Evolutionary conservation across 495 filamentous ascomycete genomes (phyloP).

Genomic region (Lindgomyces ingoldianus): DNA sequence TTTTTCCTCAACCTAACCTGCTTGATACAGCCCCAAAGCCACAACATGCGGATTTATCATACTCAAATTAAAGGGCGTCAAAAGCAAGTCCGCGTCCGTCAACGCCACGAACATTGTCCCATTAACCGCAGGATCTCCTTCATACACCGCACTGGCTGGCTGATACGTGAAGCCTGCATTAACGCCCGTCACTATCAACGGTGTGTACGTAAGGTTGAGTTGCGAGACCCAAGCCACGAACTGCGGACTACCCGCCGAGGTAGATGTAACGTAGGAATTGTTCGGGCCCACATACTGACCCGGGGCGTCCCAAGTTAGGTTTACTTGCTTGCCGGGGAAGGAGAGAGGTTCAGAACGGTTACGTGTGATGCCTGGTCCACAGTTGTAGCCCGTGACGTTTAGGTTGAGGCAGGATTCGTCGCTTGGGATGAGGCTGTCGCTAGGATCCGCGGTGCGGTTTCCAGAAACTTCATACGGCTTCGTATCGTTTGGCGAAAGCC

Average conservation of each 20-base stretch:
- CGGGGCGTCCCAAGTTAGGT: slow-evolving; percentile 70
- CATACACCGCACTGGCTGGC: slow-evolving; percentile 62
- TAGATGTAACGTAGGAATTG: slow-evolving; percentile 72
- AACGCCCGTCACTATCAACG: slow-evolving; percentile 56
- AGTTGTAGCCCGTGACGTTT: slow-evolving; percentile 55
- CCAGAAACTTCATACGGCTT: slow-evolving; percentile 58
- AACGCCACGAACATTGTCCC: slow-evolving; percentile 78
- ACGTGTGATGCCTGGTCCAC: slow-evolving; percentile 63
- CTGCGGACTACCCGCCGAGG: slow-evolving; percentile 56
- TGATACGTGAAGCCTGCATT: slow-evolving; percentile 69
- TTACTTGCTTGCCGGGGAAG: slow-evolving; percentile 72
- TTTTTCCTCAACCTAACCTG: slow-evolving; percentile 61
- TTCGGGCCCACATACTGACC: slow-evolving; percentile 76
- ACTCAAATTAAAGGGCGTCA: slow-evolving; percentile 76
- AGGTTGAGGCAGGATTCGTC: slow-evolving; percentile 55
- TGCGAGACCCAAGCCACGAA: slow-evolving; percentile 82
- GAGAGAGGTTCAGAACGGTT: slow-evolving; percentile 70
- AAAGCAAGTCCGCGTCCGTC: slow-evolving; percentile 65
- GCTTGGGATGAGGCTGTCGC: slow-evolving; percentile 46
- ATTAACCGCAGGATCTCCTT: slow-evolving; percentile 70
- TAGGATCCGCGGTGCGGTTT: slow-evolving; percentile 49
- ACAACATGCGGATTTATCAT: slow-evolving; percentile 76
- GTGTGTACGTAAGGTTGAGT: slow-evolving; percentile 81
- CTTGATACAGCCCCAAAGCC: slow-evolving; percentile 76
- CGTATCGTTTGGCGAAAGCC: slow-evolving; percentile 54